These are phyloP conservation scores for Panicum miliaceum DNA, from an alignment of 176 grass and related monocot species.

Conservation along the genomic window DNA sequence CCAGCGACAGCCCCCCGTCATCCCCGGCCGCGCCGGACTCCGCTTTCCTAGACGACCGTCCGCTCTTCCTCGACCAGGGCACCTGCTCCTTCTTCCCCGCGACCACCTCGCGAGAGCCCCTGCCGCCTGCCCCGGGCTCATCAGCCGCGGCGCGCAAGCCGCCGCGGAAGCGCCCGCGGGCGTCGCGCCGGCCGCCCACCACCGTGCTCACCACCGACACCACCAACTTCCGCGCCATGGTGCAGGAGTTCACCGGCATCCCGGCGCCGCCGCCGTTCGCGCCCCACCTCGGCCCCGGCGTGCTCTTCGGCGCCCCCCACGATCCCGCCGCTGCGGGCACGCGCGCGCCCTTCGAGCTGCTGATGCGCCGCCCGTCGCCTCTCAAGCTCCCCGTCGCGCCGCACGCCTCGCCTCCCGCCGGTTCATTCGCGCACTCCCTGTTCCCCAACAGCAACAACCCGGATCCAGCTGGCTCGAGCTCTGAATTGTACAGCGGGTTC, in stretches of 20 bases:
- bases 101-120: slow-evolving; percentile 3
- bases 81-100: slow-evolving; percentile 18
- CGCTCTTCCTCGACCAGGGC: slow-evolving; percentile 36
- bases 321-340: slow-evolving; percentile 2
- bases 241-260: slow-evolving; percentile 93
- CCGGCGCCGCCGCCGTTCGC: slow-evolving; percentile 60
- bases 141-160: background rate
- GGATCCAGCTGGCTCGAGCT: background rate
- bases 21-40: background rate
- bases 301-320: slow-evolving; percentile 25
- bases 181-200: slow-evolving; percentile 65
- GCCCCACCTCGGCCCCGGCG: slow-evolving; percentile 41
- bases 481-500: slow-evolving; percentile 14
- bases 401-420: background rate
- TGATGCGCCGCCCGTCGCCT: slow-evolving; percentile 28
- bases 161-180: slow-evolving; percentile 64
- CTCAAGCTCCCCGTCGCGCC: slow-evolving; percentile 14
- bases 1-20: slow-evolving; percentile 14
- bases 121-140: background rate
- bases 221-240: slow-evolving; percentile 89
- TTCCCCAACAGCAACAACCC: slow-evolving; percentile 7
- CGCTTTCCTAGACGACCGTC: slow-evolving; percentile 24
- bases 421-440: slow-evolving; percentile 5
- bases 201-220: slow-evolving; percentile 73
- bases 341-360: background rate